Evolutionary conservation across 1,284 basidiomycete species (phyloP), one percentile per base, ranked within the genome.

Genomic region (Wallemia ichthyophaga): DNA sequence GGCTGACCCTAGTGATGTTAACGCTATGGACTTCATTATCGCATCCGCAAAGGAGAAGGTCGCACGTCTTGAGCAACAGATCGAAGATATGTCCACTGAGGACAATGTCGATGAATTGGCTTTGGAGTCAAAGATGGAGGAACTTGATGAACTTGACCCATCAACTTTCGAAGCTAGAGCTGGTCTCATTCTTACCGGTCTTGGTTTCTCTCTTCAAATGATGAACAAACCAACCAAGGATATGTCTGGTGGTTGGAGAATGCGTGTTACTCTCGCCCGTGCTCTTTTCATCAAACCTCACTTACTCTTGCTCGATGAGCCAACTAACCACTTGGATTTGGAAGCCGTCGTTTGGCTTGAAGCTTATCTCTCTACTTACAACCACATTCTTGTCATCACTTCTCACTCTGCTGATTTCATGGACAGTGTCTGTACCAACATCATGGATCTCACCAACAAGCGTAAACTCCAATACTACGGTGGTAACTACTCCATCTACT

Each of bases 341-440:
- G 79, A 76, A 61, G 92, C 88, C 21, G 96, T 96, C 69, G 91
- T 96, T 69, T 89, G 92, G 2, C 77, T 98, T 55, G 92, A 91
- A 3, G 92, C 91, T 15, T 96, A 96, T 72, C 76, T 96, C 55
- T 85, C 86, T 56, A 95, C 87, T 57, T 98, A 96, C 74, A 95
- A 94, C 74, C 89, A 96, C 71, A 96, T 96, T 69, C 78, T 98
- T 64, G 85, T 95, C 62, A 82, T 88, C 73, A 91, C 87, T 27
- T 88, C 85, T 60, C 92, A 96, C 75, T 95, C 91, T 57, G 84
- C 88, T 70, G 92, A 96, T 74, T 96, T 96, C 75, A 91, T 96
- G 87, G 92, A 96, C 73, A 81, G 77, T 58, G 82, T 92, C 58
- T 92, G 88, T 73, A 95, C 89, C 66, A 92, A 95, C 74, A 85